Base-by-base conservation (phyloP, 1,284 basidiomycete genomes). In the Apiotrichum sp. region DNA sequence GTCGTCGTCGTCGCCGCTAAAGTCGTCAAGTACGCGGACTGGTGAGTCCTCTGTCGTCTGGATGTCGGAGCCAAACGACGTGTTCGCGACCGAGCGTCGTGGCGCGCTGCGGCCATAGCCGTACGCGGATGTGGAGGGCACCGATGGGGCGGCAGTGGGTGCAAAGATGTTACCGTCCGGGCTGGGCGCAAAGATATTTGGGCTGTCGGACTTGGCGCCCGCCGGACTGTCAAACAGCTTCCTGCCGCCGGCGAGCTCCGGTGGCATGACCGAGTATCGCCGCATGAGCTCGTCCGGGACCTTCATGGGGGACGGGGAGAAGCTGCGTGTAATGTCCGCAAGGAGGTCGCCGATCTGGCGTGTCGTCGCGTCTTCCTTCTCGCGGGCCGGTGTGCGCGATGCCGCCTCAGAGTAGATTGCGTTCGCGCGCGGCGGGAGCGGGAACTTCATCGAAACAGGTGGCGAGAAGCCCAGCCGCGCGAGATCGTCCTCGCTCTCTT, bases 401-500 rank as follows among this genome's bases (percentile, higher is more conserved):
- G 11, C 11, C 9, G 49, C 29, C 31, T 42, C 39, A 31, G 2
- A 42, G 35, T n/a, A 35, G 7, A 89, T 78, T 47, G 68, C 66
- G 39, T 63, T 52, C 0, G 79, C 82, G 52, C 83, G 80, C 8
- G 83, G 80, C 0, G 86, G 86, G n/a, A 86, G 82, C 2, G 84
- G 84, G 57, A 89, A 91, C 33, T 86, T 87, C 82, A 93, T 85
- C 55, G 87, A 86, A 4, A 87, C 82, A 2, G 89, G 89, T 2
- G 92, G 89, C 0, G 89, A 92, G 86, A 93, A 88, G 46, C 86
- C 87, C 38, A 65, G 76, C 51, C 76, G 66, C 41, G 70, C 71
- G 45, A 71, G 69, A 49, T 71, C 66, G 45, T 69, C 67, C 22
- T 69, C 65, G 47, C 35, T 48, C 45, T 65, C 65, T 39, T 66